phyloP scores from a whole-genome alignment of 495 filamentous ascomycete species.

The Neurospora hispaniola region DNA sequence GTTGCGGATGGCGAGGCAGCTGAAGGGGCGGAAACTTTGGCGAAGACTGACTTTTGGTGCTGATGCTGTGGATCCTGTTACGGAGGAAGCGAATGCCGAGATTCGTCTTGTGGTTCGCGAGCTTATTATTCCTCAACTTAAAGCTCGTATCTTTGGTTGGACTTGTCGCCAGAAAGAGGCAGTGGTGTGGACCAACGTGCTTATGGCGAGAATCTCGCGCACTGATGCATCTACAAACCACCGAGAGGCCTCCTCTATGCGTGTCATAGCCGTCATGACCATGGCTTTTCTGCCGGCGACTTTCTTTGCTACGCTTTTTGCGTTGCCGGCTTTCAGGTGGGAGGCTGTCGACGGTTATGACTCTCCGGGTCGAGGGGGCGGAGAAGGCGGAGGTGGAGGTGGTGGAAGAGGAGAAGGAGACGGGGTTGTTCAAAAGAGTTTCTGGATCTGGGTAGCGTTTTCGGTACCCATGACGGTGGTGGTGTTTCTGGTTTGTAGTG shows the following conservation, averaged over 20 bases:
- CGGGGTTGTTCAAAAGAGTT: slow-evolving; percentile 16
- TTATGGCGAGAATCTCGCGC: neutral
- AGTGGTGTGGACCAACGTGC: neutral
- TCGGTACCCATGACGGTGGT: neutral
- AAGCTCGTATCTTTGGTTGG: neutral
- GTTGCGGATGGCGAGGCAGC: neutral
- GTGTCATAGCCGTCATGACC: slow-evolving; percentile 5
- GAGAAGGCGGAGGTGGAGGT: neutral
- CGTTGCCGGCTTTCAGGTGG: slow-evolving; percentile 27
- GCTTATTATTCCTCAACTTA: neutral
- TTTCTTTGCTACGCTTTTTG: slow-evolving; percentile 25
- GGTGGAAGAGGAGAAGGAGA: neutral
- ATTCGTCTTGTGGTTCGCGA: neutral
- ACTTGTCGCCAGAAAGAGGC: neutral
- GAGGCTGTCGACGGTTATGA: neutral
- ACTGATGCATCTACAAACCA: neutral
- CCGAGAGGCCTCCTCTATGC: slow-evolving; percentile 1
- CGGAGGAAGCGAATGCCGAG: neutral
- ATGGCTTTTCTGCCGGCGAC: slow-evolving; percentile 7
- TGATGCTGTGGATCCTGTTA: neutral
- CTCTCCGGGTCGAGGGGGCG: neutral
- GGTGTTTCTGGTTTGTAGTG: neutral
- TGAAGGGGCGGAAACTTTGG: neutral
- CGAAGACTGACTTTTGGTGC: neutral
- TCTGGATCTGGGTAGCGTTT: slow-evolving; percentile 30